Evolutionary conservation across 306 rosid species (phyloP), one percentile per base, ranked within the genome.

Genomic region (Cyamopsis tetragonoloba): DNA sequence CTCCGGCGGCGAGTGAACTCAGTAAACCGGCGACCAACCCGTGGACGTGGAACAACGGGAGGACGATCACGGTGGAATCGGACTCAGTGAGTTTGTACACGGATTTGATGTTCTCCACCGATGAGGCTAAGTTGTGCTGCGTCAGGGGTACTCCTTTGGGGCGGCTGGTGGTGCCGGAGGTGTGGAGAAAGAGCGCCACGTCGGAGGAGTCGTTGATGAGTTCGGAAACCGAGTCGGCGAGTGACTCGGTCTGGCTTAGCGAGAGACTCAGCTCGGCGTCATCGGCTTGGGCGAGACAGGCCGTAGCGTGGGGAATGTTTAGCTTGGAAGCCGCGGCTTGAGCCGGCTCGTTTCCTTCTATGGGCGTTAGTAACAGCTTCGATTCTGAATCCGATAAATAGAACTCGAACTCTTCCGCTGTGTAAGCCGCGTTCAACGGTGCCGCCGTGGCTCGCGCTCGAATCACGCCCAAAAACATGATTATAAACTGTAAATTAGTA

Each of bases 401-500:
- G 14, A 57, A 57, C 44, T 57, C 44, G 17, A 57, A 57, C 44
- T 57, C 64, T 4, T 57, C 64, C 44, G 17, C 44, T 0, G 64
- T 57, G 64, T 57, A 57, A 3, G 64, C 64, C 15, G 64, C 28
- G 64, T 57, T 57, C 27, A 57, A 57, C 24, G 64, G 64, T 12
- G 64, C 64, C 27, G 64, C 64, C 9, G 64, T 32, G 27, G 64
- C 64, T 31, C 64, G 43, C 22, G 64, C 64, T 9, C 64, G 64
- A 57, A 57, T 32, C 2, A 57, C 14, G 15, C 41, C 64, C 27
- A 57, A 5, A 18, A 31, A 31, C 44, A 20, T 57, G 15, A 57
- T 31, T 9, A 57, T 32, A 32, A 57, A 57, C 64, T 57, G 64
- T 9, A 32, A 31, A 17, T n/a, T n/a, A n/a, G n/a, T 17, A 18